These are phyloP conservation scores for Lodderomyces parapsilosis DNA, from an alignment of 1,139 yeast species.

Conservation along the genomic window DNA sequence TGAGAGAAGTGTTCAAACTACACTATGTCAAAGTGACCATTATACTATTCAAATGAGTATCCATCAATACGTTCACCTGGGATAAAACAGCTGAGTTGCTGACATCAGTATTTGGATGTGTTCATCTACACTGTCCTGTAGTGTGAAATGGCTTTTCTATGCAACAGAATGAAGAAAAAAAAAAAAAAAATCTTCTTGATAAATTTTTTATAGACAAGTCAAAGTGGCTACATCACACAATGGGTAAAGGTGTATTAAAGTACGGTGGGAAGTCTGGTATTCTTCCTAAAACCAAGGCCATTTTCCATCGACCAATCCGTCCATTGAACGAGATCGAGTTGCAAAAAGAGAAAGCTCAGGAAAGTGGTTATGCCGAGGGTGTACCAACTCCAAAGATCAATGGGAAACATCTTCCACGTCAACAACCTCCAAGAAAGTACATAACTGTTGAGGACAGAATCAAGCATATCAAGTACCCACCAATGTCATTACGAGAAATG, in stretches of 20 bases:
- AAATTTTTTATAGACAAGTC: slow-evolving; percentile 4
- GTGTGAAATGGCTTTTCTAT: no score
- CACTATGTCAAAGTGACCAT: no score
- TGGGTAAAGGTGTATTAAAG: slow-evolving; percentile 54
- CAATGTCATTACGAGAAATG: slow-evolving; percentile 29
- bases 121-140: no score
- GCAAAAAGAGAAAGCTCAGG: slow-evolving; percentile 44
- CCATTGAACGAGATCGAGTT: slow-evolving; percentile 41
- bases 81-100: no score
- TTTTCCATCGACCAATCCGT: slow-evolving; percentile 63
- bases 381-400: slow-evolving; percentile 70
- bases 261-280: slow-evolving; percentile 78
- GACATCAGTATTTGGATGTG: no score
- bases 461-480: slow-evolving; percentile 46
- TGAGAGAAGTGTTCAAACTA: no score
- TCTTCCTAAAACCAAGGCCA: slow-evolving; percentile 73
- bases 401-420: slow-evolving; percentile 27
- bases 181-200: slow-evolving; percentile 6
- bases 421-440: slow-evolving; percentile 51
- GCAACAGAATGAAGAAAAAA: neutral
- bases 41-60: no score
- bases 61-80: no score
- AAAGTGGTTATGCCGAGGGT: slow-evolving; percentile 72
- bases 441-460: slow-evolving; percentile 61
- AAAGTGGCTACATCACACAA: slow-evolving; percentile 14